Evolutionary conservation across 352 stramenopile species (phyloP), one percentile per base, ranked within the genome.

Genomic region (Phytopythium delawarense): DNA sequence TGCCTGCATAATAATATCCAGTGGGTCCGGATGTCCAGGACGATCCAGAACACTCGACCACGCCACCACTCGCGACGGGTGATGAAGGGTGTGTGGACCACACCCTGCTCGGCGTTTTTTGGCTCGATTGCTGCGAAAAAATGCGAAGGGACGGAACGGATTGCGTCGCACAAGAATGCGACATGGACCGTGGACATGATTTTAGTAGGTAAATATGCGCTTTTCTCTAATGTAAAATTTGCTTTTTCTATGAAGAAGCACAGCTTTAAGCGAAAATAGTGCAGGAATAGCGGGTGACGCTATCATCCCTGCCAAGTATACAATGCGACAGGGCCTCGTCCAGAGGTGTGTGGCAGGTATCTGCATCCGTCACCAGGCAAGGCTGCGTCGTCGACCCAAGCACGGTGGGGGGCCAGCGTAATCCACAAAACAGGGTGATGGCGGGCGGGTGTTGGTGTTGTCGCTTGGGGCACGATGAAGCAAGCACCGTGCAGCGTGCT

Each of bases 11-110:
- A 16, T 4, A 57, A 57, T 45, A 57, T 57, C 51, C 51, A 57
- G 51, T 57, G 51, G 4, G 20, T 57, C 51, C 51, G 51, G 30
- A 45, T 45, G 51, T 57, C 35, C 45, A 51, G 49, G 49, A 9
- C 20, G 23, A 39, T 56, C 42, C 42, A 48, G 45, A 32, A 20
- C 45, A 32, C 18, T 15, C 40, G 20, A 15, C n/a, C n/a, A 51
- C 45, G 42, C 42, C 42, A 49, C 15, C 42, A 49, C 21, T 25
- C 21, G 40, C 15, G 16, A 16, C 35, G 20, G 42, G 32, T 32
- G 12, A 30, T 51, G 45, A 15, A n/a, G 45, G 45, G 21, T 32
- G 45, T 51, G 45, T 51, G 45, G 45, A 32, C 45, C 45, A 51
- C 45, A 51, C 45, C 45, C 45, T 28, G 2, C 25, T 30, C 30